These are phyloP conservation scores for Aegilops sharonensis DNA, from an alignment of 176 grass and related monocot species.

Conservation along the genomic window DNA sequence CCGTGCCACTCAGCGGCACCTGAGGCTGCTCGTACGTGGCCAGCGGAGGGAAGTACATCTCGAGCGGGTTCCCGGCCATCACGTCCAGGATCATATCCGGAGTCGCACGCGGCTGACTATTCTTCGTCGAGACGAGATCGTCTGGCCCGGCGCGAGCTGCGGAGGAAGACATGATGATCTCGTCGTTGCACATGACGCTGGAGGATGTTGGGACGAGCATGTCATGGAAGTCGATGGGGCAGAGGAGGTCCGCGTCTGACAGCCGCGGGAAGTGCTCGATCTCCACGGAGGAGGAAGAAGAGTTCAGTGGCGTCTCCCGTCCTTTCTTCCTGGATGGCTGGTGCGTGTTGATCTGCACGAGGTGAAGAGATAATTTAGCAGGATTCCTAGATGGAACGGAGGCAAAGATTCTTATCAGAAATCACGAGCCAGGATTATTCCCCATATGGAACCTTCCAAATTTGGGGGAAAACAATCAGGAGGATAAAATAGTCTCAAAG, in stretches of 20 bases:
- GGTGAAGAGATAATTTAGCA: not conserved
- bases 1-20: not conserved
- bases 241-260: constrained; percentile 18
- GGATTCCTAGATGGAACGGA: not conserved
- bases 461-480: not conserved
- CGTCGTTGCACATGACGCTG: constrained; percentile 18
- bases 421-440: too few relatives aligned
- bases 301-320: not conserved
- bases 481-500: not conserved
- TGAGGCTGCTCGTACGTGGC: constrained; percentile 13
- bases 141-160: constrained; percentile 2
- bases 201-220: not conserved
- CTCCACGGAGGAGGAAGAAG: not conserved
- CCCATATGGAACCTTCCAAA: constrained; percentile 2
- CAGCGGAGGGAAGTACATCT: constrained; percentile 34
- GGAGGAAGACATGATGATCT: not conserved
- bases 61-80: constrained; percentile 49
- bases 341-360: not conserved
- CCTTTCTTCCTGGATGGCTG: not conserved
- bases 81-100: constrained; percentile 42
- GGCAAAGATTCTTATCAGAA: not conserved
- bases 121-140: constrained; percentile 3
- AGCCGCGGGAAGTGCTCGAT: not conserved
- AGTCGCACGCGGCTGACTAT: not conserved
- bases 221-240: not conserved